Base-by-base conservation (phyloP, 192 early-diverging fungal species). In the Piromyces sp. region DNA sequence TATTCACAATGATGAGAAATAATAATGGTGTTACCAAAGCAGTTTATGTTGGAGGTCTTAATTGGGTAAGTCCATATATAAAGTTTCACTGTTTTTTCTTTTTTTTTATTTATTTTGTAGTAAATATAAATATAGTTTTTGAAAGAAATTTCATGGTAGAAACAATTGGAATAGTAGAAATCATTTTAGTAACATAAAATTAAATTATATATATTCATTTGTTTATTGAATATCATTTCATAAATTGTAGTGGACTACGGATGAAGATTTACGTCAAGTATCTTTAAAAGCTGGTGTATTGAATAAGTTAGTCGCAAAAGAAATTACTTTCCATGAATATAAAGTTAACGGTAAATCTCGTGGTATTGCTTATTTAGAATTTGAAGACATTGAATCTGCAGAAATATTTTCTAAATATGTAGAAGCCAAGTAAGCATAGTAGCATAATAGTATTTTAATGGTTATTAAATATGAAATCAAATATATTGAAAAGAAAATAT, bases 271-370 rank as follows among this genome's bases (percentile, higher is more conserved):
- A 30, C 86, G 86, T 30, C 58, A 42, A 36, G 81, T 88, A 29
- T 84, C 86, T 7, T 80, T 82, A 30, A 86, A 92, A 58, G 85
- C 88, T 36, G 89, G 89, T 17, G 85, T 90, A n/a, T 83, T 82
- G 14, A 83, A 84, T 30, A 85, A 91, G 30, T 79, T 92, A n/a
- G 83, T 84, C 19, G 78, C 79, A 16, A 28, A 78, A 16, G 89
- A 91, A 28, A 80, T 90, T 22, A 88, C 89, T 29, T 92, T 92
- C 79, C 86, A 88, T 80, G 91, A 92, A 79, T 88, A 89, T 82
- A 92, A 92, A 85, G 86, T 89, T 13, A 92, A 92, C 80, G 91
- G 91, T 40, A 92, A 92, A 87, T 91, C 90, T 84, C 81, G 88
- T 84, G 91, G 91, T 82, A 85, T 89, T 36, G 91, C 88, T 15